Evolutionary conservation across 1,284 basidiomycete species (phyloP), one percentile per base, ranked within the genome.

Genomic region (Cutaneotrichosporon dermatis): DNA sequence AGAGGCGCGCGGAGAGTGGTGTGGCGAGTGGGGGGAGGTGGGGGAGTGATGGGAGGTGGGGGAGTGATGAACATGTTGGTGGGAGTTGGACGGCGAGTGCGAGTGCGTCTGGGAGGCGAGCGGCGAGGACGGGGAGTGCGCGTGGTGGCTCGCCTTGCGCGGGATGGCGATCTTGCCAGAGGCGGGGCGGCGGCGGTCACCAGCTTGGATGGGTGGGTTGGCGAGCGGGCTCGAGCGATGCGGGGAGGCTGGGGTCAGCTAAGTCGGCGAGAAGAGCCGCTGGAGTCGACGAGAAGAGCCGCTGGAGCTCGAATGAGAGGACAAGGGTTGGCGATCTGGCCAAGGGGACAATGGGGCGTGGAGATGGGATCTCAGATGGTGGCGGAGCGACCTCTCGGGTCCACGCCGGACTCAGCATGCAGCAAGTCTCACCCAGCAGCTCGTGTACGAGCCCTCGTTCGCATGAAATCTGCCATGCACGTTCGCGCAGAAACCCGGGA

Each of bases 211-310:
- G 2, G 45, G 45, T 10, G 45, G 54, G 37, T 36, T 34, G 37
- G 44, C 10, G n/a, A 55, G 45, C 36, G 54, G 54, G 15, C 35
- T 39, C 36, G 54, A 55, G 39, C 44, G 54, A 11, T 33, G 34
- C 16, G 42, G 50, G 7, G 43, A 40, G 25, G 58, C 54, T 45
- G 35, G 16, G 10, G 46, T 52, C 42, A 48, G 46, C 34, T 36
- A 33, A 12, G 40, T 33, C 11, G 34, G 34, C 9, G 34, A n/a
- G 16, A 15, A 13, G 15, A 42, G 40, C 43, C 43, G 43, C 43
- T n/a, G 35, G 35, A 39, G 13, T 5, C 7, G 35, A 9, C 9
- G 43, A 11, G 15, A 16, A 45, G 52, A n/a, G 37, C 48, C 35
- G 16, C 16, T n/a, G 33, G 48, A 36, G n/a, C 16, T 4, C 41